These are phyloP conservation scores for Trichoderma afroharzianum DNA, from an alignment of 2,329 filamentous ascomycete genomes.

Conservation along the genomic window DNA sequence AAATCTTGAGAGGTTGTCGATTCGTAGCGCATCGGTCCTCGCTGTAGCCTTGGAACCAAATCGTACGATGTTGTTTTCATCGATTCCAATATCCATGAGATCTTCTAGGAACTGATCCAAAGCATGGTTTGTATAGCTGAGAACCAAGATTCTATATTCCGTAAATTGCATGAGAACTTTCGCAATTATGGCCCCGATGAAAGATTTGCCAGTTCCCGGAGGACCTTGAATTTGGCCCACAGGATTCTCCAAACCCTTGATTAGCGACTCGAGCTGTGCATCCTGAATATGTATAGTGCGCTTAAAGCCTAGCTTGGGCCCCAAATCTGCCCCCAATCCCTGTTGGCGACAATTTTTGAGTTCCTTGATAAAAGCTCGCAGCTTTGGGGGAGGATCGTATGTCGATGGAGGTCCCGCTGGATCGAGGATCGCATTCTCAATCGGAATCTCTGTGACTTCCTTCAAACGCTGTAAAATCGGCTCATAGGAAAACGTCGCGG, in stretches of 20 bases:
- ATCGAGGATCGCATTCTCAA: constrained; percentile 51
- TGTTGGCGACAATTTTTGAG: background rate
- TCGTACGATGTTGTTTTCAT: constrained; percentile 49
- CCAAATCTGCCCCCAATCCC: constrained; percentile 14
- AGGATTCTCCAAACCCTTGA: constrained; percentile 48
- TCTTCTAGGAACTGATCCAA: constrained; percentile 60
- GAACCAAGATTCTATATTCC: constrained; percentile 53
- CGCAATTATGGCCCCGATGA: constrained; percentile 62
- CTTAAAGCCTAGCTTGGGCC: constrained; percentile 27
- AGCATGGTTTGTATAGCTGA: constrained; percentile 63
- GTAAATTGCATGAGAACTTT: constrained; percentile 52
- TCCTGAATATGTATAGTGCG: constrained; percentile 16
- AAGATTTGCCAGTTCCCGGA: constrained; percentile 74
- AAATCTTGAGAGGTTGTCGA: constrained; percentile 39
- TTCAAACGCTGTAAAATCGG: constrained; percentile 61
- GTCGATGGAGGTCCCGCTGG: constrained; percentile 15
- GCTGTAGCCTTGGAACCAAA: constrained; percentile 57
- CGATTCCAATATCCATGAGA: constrained; percentile 56
- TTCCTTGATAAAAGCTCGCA: constrained; percentile 3
- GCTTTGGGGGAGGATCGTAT: constrained; percentile 5
- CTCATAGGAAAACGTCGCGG: constrained; percentile 65
- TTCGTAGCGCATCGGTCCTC: constrained; percentile 44
- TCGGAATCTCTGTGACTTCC: constrained; percentile 50
- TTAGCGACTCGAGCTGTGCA: constrained; percentile 55
- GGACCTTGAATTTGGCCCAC: constrained; percentile 69